Conservation (phyloP, 208 protist genomes). For the Crithidia sp. region DNA sequence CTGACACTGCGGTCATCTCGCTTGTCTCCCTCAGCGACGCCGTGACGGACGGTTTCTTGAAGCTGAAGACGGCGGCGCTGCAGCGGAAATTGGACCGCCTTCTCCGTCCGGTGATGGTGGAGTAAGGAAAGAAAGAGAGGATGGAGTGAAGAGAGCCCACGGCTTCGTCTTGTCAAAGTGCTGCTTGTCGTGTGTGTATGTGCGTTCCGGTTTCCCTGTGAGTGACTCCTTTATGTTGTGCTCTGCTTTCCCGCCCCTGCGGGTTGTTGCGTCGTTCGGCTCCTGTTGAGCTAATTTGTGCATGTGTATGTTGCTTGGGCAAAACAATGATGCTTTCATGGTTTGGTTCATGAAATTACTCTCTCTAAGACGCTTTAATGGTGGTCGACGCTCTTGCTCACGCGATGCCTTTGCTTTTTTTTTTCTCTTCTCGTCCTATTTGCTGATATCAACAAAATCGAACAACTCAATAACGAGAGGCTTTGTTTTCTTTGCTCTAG, state of each 20-base stretch:
- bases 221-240: too few species aligned
- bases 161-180: background rate
- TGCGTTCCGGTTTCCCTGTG: background rate
- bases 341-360: too few species aligned
- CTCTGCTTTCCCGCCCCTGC: too few species aligned
- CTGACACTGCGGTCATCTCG: conserved; percentile 58
- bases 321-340: too few species aligned
- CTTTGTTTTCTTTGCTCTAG: background rate
- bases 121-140: conserved; percentile 9
- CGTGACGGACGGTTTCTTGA: conserved; percentile 77
- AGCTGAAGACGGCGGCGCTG: conserved; percentile 78
- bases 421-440: background rate
- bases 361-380: too few species aligned
- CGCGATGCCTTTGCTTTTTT: background rate
- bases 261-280: too few species aligned
- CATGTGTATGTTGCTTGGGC: too few species aligned
- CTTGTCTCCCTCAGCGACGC: conserved; percentile 36
- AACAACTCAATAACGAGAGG: background rate
- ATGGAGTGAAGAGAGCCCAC: too few species aligned
- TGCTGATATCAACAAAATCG: too few species aligned
- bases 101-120: conserved; percentile 58
- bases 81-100: conserved; percentile 65
- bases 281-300: too few species aligned
- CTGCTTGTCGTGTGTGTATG: too few species aligned
- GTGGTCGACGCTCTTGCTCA: too few species aligned